Conservation (phyloP, 305 asterid species). For the Fraxinus sp. region DNA sequence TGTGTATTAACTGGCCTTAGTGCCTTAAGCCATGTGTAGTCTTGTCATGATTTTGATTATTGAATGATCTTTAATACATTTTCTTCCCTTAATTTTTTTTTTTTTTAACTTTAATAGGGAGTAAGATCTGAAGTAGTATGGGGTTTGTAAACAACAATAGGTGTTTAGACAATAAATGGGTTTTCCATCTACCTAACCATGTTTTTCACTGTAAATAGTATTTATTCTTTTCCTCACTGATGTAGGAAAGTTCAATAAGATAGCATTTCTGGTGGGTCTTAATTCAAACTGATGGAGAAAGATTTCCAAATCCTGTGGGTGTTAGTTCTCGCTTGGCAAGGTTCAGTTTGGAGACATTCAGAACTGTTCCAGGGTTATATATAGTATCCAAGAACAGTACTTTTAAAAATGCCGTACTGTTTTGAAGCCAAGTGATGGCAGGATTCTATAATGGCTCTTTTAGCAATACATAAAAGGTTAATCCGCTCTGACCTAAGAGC, state of each 20-base stretch:
- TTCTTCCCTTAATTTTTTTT: not conserved
- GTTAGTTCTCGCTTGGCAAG: not conserved
- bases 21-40: not conserved
- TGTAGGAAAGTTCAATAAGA: not conserved
- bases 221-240: not conserved
- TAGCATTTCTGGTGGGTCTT: not conserved
- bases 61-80: not conserved
- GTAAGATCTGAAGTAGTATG: not conserved
- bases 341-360: not conserved
- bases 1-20: not conserved
- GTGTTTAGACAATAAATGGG: not conserved
- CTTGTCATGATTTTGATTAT: not conserved
- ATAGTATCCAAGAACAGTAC: not conserved
- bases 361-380: not conserved
- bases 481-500: not conserved
- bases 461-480: not conserved
- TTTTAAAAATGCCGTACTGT: not conserved
- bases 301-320: not conserved
- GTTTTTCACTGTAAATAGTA: not conserved
- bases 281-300: not conserved
- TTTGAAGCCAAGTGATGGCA: not conserved
- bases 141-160: not conserved
- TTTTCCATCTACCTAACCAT: not conserved
- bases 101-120: not conserved
- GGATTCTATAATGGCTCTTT: not conserved